Base-by-base conservation (phyloP, 257 asterid genomes). In the Hygrophila difformis region DNA sequence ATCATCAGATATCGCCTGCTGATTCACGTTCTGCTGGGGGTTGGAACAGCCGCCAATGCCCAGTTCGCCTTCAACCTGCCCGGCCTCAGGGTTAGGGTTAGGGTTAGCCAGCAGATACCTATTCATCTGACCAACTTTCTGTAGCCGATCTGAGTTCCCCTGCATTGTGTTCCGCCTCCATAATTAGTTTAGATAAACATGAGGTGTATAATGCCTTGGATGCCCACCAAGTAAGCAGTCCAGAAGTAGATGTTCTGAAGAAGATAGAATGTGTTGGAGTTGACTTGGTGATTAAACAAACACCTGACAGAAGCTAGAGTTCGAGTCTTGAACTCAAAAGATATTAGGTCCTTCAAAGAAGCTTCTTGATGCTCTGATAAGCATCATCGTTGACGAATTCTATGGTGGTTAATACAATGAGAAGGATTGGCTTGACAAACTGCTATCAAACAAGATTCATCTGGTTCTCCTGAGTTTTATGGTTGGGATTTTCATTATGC, bases 281-380 rank as follows among this genome's bases (percentile, higher is more conserved):
- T 14, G 81, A 76, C 39, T 10, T 70, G 67, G 62, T 59, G 50
- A 68, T 73, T 18, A n/a, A n/a, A n/a, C n/a, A 74, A 74, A 29
- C 68, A 68, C 48, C 61, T 82, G 33, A 57, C 58, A 49, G 70
- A 73, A 66, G 87, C 86, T 60, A 71, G 62, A 60, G 41, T 47
- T 60, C 70, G 64, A 48, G 46, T 69, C 50, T 3, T 52, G 61
- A 70, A 68, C 29, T 73, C 84, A 13, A 53, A 49, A 22, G 74
- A 63, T 26, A n/a, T n/a, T 70, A 40, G 73, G 70, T 51, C 57
- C 40, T 11, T 70, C 77, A 23, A 74, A 68, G 77, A 74, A 57
- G 62, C 54, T 86, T 54, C 51, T 86, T 63, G 84, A 74, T 43
- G 75, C 69, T 43, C 48, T 72, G 42, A 36, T 79, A 31, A 64